Percentiles rank a stretch among this genome's conserved stretches.
phyloP scores from a whole-genome alignment of 163 green algal species.

The Scenedesmus sp. region DNA sequence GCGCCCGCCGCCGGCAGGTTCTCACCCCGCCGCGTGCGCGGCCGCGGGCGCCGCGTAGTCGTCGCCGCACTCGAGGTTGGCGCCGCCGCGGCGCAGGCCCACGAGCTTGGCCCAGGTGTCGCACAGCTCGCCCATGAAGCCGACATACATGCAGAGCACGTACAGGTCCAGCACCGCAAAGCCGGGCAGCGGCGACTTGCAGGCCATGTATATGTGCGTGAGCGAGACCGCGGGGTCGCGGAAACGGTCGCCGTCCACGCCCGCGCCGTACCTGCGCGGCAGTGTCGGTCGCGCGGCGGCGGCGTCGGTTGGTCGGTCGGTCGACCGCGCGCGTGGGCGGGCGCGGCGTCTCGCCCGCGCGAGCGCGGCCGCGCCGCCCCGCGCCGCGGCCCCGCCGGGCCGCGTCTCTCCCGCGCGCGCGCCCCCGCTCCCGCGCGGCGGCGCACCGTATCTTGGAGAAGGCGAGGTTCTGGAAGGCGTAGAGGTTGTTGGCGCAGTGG shows the following conservation, averaged over 20 bases:
- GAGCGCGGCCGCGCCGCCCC: no score
- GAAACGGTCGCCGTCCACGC: slow-evolving; percentile 37
- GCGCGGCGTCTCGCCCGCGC: no score
- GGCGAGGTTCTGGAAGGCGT: slow-evolving; percentile 45
- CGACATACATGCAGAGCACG: slow-evolving; percentile 32
- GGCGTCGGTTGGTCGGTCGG: no score
- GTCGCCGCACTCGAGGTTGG: slow-evolving; percentile 12
- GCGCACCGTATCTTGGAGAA: slow-evolving; percentile 41
- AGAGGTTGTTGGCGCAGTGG: slow-evolving; percentile 41
- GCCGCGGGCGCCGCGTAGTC: no score
- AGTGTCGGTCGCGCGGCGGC: no score
- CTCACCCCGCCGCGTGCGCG: no score
- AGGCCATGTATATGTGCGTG: slow-evolving; percentile 43
- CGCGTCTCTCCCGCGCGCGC: no score
- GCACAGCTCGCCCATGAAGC: slow-evolving; percentile 35
- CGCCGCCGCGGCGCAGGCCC: slow-evolving; percentile 10
- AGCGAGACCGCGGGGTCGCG: slow-evolving; percentile 35
- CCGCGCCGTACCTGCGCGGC: slow-evolving; percentile 40
- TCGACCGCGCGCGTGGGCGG: no score
- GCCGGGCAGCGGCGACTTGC: not conserved
- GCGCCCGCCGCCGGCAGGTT: no score
- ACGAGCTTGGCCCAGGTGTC: slow-evolving; percentile 38
- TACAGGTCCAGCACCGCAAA: slow-evolving; percentile 33
- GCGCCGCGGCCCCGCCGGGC: no score
- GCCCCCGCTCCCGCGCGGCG: no score